Evolutionary conservation across 1,284 basidiomycete genomes (phyloP).

Genomic region (Apiotrichum gracile): DNA sequence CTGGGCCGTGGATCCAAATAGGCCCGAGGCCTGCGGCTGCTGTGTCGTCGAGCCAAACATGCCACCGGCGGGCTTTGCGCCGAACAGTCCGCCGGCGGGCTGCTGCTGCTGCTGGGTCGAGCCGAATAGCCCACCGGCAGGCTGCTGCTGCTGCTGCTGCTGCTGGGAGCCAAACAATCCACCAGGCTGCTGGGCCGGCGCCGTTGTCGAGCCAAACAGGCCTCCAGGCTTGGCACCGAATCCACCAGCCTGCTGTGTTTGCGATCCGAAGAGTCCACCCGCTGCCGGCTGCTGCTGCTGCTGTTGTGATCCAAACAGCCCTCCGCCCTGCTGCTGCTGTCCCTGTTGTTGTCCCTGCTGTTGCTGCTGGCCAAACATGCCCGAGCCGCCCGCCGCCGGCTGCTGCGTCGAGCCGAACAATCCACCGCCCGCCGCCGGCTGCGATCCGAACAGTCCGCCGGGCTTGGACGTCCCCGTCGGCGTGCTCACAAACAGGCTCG

Average conservation of each 20-base stretch:
- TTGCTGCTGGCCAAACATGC: conserved; percentile 8
- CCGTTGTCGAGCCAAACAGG: conserved; percentile 21
- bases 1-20: conserved; percentile 8
- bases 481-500: not conserved
- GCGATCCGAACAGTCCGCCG: conserved; percentile 21
- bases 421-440: not conserved
- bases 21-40: conserved; percentile 2
- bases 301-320: conserved; percentile 8
- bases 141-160: too few relatives aligned
- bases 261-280: conserved; percentile 20
- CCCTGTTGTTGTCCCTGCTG: conserved; percentile 7
- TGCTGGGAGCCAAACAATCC: conserved; percentile 15
- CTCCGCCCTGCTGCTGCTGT: conserved; percentile 1
- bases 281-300: not conserved
- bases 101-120: conserved; percentile 5
- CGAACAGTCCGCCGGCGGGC: conserved; percentile 8
- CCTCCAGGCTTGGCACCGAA: conserved; percentile 12
- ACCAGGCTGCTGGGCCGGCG: not conserved
- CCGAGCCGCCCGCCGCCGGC: not conserved
- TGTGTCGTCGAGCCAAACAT: conserved; percentile 41
- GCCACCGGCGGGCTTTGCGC: conserved; percentile 28
- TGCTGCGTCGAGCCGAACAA: too few relatives aligned
- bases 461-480: not conserved
- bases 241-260: conserved; percentile 23
- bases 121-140: conserved; percentile 8